Percentiles rank a stretch among this genome's conserved stretches.
phyloP scores from a whole-genome alignment of 345 rosid species.

The Bretschneidera sinensis region DNA sequence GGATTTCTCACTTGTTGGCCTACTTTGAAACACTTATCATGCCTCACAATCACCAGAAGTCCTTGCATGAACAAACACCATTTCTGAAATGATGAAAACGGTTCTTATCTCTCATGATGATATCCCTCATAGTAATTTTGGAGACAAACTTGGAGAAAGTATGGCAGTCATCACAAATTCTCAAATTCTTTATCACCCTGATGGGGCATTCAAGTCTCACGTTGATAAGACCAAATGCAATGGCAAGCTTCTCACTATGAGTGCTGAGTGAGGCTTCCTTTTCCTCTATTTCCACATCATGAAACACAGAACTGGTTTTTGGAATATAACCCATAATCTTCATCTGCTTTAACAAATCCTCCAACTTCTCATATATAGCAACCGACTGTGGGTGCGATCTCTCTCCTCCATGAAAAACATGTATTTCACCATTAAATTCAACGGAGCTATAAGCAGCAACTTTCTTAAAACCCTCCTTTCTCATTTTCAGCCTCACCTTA shows the following conservation, averaged over 20 bases:
- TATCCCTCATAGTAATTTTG: conserved; percentile 38
- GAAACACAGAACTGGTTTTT: conserved; percentile 44
- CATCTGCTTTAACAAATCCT: conserved; percentile 36
- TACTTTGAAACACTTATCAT: too few species aligned
- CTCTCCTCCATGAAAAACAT: conserved; percentile 56
- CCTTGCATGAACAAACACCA: conserved; percentile 60
- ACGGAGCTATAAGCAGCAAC: conserved; percentile 49
- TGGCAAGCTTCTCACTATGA: conserved; percentile 72
- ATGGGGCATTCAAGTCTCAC: conserved; percentile 30
- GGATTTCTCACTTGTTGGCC: too few species aligned
- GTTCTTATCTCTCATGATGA: conserved; percentile 63
- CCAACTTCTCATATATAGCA: conserved; percentile 38
- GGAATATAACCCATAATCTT: conserved; percentile 49
- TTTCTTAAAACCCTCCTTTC: conserved; percentile 42
- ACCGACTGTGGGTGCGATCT: conserved; percentile 44
- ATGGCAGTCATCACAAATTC: conserved; percentile 75
- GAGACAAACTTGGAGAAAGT: conserved; percentile 55
- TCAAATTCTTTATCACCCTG: conserved; percentile 53
- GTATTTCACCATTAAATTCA: conserved; percentile 37
- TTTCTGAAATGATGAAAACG: conserved; percentile 61
- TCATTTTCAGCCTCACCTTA: conserved; percentile 40
- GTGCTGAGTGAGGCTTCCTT: conserved; percentile 43
- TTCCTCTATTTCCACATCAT: conserved; percentile 60
- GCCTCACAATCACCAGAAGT: conserved; percentile 45
- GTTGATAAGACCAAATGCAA: conserved; percentile 42